Evolutionary conservation across 139 green algal genomes (phyloP).

Genomic region (Chlamydomonas sphaeroides): DNA sequence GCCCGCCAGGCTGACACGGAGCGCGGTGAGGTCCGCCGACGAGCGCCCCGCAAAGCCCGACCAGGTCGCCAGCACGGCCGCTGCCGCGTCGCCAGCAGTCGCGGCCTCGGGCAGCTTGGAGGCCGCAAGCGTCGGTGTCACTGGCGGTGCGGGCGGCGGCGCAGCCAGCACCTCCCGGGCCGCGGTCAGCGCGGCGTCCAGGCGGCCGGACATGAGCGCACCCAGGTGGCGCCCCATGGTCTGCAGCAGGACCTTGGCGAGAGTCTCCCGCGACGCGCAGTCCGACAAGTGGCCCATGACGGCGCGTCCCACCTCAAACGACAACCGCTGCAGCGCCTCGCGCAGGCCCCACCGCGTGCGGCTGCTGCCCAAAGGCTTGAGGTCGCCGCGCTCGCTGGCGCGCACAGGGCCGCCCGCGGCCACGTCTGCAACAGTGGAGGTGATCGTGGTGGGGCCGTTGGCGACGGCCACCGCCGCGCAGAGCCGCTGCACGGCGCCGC

Average conservation of each 20-base stretch:
- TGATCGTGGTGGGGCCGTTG: background rate
- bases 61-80: background rate
- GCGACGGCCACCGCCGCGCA: constrained; percentile 20
- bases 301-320: constrained; percentile 42
- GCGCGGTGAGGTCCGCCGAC: constrained; percentile 20
- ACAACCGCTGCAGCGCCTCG: constrained; percentile 30
- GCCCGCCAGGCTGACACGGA: constrained; percentile 40
- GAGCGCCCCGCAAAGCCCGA: background rate
- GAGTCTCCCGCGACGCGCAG: background rate
- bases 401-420: too few species aligned
- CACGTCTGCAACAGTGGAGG: too few species aligned
- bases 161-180: constrained; percentile 3
- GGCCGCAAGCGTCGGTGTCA: background rate
- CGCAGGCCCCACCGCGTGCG: constrained; percentile 13
- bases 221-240: constrained; percentile 45
- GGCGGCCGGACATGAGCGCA: constrained; percentile 24
- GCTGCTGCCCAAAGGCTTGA: too few species aligned
- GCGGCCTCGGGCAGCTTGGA: too few species aligned
- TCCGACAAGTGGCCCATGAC: constrained; percentile 19
- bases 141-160: background rate
- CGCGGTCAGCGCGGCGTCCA: constrained; percentile 18
- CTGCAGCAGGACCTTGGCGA: constrained; percentile 45
- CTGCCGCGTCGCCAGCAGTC: background rate
- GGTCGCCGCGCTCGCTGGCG: too few species aligned
- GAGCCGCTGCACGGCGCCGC: constrained; percentile 13